Conservation (phyloP, 495 filamentous ascomycete species). For the Chaetomium cochliodes region DNA sequence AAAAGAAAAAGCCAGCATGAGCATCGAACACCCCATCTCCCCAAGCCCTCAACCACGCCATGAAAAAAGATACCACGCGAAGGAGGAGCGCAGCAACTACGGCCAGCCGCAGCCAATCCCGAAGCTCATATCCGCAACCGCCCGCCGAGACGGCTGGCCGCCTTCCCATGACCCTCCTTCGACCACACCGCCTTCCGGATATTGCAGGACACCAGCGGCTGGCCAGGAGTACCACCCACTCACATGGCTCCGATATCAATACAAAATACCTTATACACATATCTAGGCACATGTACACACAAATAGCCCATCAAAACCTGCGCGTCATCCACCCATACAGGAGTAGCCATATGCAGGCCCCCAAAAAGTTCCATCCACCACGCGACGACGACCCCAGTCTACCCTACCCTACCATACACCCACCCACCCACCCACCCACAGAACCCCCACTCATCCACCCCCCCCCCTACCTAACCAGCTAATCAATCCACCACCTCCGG, state of each 20-base stretch:
- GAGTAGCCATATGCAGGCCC: background rate
- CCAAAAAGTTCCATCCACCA: constrained; percentile 18
- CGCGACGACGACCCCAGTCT: no score
- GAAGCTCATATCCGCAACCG: constrained; percentile 9
- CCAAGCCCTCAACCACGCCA: no score
- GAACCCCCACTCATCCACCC: constrained; percentile 3
- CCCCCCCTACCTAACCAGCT: background rate
- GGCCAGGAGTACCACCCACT: background rate
- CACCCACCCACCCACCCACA: background rate
- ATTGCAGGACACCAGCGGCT: background rate
- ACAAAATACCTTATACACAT: background rate
- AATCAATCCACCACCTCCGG: constrained; percentile 28
- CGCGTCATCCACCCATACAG: background rate
- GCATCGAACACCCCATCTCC: no score
- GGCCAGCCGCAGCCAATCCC: constrained; percentile 4
- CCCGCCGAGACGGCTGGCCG: constrained; percentile 19
- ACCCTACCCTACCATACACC: no score
- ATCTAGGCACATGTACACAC: background rate
- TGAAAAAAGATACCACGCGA: no score
- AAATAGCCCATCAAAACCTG: constrained; percentile 2
- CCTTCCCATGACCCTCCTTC: background rate
- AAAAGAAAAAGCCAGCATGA: no score
- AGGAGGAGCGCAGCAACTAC: background rate
- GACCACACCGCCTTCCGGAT: background rate
- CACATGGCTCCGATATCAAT: background rate